A percentile compares a stretch with the other conserved stretches of the same genome.
Evolutionary conservation across 108 stramenopile species (phyloP).

Genomic region (Conticribra weissflogii): DNA sequence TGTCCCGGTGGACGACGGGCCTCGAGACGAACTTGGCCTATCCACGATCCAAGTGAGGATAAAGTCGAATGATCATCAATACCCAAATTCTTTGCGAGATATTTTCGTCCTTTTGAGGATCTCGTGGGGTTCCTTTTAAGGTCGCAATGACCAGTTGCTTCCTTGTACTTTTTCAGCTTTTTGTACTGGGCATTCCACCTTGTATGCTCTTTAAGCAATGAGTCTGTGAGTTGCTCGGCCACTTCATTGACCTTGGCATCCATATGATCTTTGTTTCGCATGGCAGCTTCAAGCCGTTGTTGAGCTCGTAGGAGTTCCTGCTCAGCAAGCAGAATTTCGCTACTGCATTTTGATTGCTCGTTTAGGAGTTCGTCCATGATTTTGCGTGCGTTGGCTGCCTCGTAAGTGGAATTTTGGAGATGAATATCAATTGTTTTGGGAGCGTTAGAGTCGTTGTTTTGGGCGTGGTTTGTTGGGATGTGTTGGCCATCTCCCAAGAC

Average conservation of each 20-base stretch:
- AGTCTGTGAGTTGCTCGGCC: constrained; percentile 17
- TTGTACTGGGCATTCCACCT: constrained; percentile 60
- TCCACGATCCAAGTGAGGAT: constrained; percentile 30
- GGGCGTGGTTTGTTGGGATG: too few species aligned
- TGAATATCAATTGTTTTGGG: too few species aligned
- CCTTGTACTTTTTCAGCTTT: constrained; percentile 45
- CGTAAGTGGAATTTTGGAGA: too few species aligned
- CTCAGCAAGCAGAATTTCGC: constrained; percentile 13
- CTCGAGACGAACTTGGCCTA: constrained; percentile 19
- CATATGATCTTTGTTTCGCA: constrained; percentile 5
- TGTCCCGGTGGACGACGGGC: constrained; percentile 30
- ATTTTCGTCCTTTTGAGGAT: constrained; percentile 1
- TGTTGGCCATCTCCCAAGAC: too few species aligned
- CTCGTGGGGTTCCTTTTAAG: constrained; percentile 33
- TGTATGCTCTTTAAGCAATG: constrained; percentile 22
- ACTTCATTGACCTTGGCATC: constrained; percentile 14
- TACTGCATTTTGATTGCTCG: constrained; percentile 10
- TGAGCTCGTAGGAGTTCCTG: constrained; percentile 21
- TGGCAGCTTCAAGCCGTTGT: constrained; percentile 12
- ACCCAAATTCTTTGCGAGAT: background rate
- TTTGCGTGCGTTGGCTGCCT: background rate
- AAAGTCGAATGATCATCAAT: constrained; percentile 11
- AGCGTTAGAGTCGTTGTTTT: too few species aligned
- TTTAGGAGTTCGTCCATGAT: constrained; percentile 22
- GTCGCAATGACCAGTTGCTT: constrained; percentile 54